A percentile compares a stretch with the other conserved stretches of the same genome.
Conservation (phyloP, 163 green algal species). For the Scenedesmus sp. region DNA sequence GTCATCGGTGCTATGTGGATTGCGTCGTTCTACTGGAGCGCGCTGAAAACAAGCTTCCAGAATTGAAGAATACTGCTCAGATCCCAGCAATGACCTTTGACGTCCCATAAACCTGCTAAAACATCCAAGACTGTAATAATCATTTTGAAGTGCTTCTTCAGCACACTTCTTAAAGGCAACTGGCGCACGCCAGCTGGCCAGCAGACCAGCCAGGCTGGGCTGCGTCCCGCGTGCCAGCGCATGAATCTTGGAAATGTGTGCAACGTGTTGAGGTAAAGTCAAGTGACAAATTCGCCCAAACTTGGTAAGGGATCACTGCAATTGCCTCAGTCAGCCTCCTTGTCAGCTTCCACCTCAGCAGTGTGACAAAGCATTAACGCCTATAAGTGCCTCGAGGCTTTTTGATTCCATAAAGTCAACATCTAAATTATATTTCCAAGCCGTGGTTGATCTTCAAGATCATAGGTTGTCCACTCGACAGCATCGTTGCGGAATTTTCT, state of each 20-base stretch:
- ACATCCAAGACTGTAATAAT: too few relatives aligned
- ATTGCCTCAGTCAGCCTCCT: not conserved
- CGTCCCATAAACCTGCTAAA: too few relatives aligned
- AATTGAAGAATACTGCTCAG: too few relatives aligned
- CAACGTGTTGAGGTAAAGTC: not conserved
- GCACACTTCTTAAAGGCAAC: not conserved
- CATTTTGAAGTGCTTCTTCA: too few relatives aligned
- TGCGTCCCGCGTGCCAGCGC: not conserved
- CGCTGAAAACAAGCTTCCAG: too few relatives aligned
- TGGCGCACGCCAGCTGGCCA: not conserved
- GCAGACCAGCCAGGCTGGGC: not conserved
- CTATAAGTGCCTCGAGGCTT: not conserved
- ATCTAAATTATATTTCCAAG: not conserved
- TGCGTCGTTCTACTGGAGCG: too few relatives aligned
- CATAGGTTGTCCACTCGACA: not conserved
- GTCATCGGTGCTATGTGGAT: too few relatives aligned
- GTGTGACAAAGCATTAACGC: not conserved
- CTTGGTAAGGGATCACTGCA: too few relatives aligned
- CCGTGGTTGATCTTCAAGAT: not conserved
- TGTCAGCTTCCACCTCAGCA: slow-evolving; percentile 17
- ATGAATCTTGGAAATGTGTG: not conserved
- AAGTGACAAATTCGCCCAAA: too few relatives aligned
- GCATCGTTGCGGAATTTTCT: not conserved
- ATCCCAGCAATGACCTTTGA: too few relatives aligned
- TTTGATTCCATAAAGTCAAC: not conserved